phyloP scores from a whole-genome alignment of 805 yeast genomes.

The Wickerhamiella dianesei region DNA sequence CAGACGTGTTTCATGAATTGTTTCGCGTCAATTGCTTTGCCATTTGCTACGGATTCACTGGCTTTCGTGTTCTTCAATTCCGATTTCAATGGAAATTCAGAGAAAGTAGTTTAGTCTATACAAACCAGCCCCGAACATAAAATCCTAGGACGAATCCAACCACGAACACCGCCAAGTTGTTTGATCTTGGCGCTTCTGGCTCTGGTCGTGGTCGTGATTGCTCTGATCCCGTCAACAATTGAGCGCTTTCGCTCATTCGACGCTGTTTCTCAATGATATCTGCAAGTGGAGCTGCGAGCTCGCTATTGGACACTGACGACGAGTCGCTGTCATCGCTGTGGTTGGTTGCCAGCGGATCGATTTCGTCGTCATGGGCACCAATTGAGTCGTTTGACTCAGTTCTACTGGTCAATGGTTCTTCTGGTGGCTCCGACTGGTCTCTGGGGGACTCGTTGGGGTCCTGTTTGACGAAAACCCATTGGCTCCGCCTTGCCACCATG shows the following conservation, averaged over 20 bases:
- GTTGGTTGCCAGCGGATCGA: not conserved
- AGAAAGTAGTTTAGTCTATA: too few species aligned
- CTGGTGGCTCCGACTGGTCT: not conserved
- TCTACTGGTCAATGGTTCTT: not conserved
- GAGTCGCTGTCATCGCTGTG: not conserved
- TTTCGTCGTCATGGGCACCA: not conserved
- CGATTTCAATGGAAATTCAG: too few species aligned
- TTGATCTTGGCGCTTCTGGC: not conserved
- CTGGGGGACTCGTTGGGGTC: not conserved
- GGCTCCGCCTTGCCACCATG: not conserved
- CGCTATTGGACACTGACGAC: slow-evolving; percentile 3
- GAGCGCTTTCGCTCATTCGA: slow-evolving; percentile 8
- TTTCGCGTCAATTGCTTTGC: not conserved
- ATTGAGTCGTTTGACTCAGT: not conserved
- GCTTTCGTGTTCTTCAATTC: too few species aligned
- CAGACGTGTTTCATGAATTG: not conserved
- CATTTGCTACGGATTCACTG: too few species aligned
- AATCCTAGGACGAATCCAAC: not conserved
- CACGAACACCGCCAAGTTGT: not conserved
- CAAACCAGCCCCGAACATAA: not conserved
- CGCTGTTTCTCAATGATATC: slow-evolving; percentile 16
- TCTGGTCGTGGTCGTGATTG: not conserved
- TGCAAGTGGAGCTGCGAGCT: slow-evolving; percentile 14
- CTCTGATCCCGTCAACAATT: not conserved
- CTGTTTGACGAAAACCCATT: not conserved